Percentiles rank a stretch among this genome's conserved stretches.
These are phyloP conservation scores for Coniosporium tulheliwenetii DNA, from an alignment of 2,329 filamentous ascomycete genomes.

Conservation along the genomic window DNA sequence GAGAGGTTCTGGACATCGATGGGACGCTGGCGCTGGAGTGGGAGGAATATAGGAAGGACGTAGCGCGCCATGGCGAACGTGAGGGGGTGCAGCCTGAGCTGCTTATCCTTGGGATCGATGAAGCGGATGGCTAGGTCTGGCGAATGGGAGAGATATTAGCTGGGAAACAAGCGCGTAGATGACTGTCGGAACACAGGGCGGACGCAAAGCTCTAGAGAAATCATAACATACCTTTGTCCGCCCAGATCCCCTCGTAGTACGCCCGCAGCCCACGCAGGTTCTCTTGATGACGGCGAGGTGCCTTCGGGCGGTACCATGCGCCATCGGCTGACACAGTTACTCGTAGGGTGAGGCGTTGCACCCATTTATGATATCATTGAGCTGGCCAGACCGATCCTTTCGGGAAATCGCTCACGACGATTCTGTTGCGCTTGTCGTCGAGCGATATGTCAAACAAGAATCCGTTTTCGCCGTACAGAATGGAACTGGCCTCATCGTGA, in stretches of 20 bases:
- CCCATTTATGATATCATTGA: not conserved
- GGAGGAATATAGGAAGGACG: too few relatives aligned
- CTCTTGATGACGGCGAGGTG: not conserved
- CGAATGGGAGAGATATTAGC: too few relatives aligned
- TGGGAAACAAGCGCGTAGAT: too few relatives aligned
- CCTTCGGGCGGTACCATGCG: not conserved
- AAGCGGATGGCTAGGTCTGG: too few relatives aligned
- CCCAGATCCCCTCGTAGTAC: not conserved
- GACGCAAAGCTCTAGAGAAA: too few relatives aligned
- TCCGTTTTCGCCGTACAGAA: constrained; percentile 10
- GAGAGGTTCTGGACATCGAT: too few relatives aligned
- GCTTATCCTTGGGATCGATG: too few relatives aligned
- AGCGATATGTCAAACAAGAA: constrained; percentile 1
- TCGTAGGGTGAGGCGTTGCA: not conserved
- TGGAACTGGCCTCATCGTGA: constrained; percentile 8
- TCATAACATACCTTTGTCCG: not conserved
- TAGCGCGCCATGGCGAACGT: too few relatives aligned
- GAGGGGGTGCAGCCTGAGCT: too few relatives aligned
- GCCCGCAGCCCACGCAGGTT: not conserved
- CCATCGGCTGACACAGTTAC: not conserved
- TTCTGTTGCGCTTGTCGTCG: not conserved
- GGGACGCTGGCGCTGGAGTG: too few relatives aligned
- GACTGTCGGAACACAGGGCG: too few relatives aligned
- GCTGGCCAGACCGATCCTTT: not conserved
- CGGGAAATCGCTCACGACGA: not conserved